Percentiles rank a stretch among this genome's conserved stretches.
Conservation (phyloP, 1,139 yeast genomes). For the Nakaseomyces delphensis region DNA sequence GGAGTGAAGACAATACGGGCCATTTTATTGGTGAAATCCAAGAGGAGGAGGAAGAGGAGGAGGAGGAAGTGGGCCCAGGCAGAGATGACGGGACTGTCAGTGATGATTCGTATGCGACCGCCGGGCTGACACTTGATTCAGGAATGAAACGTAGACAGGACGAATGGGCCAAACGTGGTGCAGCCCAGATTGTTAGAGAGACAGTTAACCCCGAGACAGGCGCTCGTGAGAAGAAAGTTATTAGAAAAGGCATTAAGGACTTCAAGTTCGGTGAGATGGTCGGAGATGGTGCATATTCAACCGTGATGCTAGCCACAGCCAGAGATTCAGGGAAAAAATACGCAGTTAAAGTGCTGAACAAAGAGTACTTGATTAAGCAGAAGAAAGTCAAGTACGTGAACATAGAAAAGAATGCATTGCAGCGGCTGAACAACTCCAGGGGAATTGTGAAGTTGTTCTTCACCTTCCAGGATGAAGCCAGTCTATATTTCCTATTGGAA, state of each 20-base stretch:
- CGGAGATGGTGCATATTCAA: constrained; percentile 79
- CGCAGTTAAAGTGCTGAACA: constrained; percentile 68
- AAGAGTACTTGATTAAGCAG: constrained; percentile 66
- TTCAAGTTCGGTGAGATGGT: constrained; percentile 62
- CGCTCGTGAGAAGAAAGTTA: constrained; percentile 26
- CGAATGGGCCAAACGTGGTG: constrained; percentile 30
- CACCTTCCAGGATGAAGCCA: constrained; percentile 70
- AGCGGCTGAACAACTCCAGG: constrained; percentile 56
- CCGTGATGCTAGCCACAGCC: constrained; percentile 64
- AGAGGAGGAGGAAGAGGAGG: constrained; percentile 8
- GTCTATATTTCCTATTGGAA: constrained; percentile 65
- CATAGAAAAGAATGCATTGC: constrained; percentile 67
- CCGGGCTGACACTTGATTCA: constrained; percentile 26
- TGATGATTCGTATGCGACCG: constrained; percentile 9
- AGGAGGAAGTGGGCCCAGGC: constrained; percentile 7
- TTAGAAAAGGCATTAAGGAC: constrained; percentile 52
- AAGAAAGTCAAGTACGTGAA: constrained; percentile 73
- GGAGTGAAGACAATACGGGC: constrained; percentile 3
- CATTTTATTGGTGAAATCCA: background rate
- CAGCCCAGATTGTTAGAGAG: constrained; percentile 42
- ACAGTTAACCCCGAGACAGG: constrained; percentile 41
- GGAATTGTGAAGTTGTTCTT: constrained; percentile 66
- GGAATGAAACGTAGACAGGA: constrained; percentile 19
- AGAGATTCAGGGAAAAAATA: constrained; percentile 46
- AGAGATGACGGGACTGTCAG: constrained; percentile 7